These are phyloP conservation scores for Aspergillus versicolor DNA, from an alignment of 2,329 filamentous ascomycete genomes.

Conservation along the genomic window DNA sequence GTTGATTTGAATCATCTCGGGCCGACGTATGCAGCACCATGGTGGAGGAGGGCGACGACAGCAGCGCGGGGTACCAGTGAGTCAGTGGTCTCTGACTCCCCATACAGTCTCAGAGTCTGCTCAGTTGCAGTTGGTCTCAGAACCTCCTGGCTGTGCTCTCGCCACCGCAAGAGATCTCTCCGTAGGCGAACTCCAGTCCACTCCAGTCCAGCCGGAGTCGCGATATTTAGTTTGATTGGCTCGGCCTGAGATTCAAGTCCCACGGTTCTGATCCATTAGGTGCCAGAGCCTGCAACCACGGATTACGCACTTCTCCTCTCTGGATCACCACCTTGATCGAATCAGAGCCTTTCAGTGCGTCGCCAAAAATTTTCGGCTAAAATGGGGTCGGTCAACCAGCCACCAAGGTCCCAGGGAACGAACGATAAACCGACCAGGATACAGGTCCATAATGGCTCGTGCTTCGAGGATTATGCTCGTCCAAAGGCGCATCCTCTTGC, in stretches of 20 bases:
- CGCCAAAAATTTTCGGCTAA: slow-evolving; percentile 3
- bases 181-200: neutral
- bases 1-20: no score
- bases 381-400: neutral
- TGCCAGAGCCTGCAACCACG: neutral
- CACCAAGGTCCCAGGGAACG: neutral
- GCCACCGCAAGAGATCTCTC: neutral
- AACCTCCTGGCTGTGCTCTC: no score
- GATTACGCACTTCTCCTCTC: neutral
- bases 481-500: no score
- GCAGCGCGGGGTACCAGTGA: neutral
- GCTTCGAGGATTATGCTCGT: neutral
- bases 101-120: no score
- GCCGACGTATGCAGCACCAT: no score
- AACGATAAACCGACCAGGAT: neutral
- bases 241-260: neutral
- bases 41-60: no score
- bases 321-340: neutral
- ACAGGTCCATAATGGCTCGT: neutral
- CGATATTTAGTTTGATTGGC: neutral
- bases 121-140: no score
- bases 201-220: neutral
- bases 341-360: neutral
- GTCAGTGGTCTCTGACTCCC: neutral
- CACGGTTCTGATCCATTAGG: neutral